Evolutionary conservation across 2,329 filamentous ascomycete species (phyloP).

Genomic region (Chaetomiaceae sp.): DNA sequence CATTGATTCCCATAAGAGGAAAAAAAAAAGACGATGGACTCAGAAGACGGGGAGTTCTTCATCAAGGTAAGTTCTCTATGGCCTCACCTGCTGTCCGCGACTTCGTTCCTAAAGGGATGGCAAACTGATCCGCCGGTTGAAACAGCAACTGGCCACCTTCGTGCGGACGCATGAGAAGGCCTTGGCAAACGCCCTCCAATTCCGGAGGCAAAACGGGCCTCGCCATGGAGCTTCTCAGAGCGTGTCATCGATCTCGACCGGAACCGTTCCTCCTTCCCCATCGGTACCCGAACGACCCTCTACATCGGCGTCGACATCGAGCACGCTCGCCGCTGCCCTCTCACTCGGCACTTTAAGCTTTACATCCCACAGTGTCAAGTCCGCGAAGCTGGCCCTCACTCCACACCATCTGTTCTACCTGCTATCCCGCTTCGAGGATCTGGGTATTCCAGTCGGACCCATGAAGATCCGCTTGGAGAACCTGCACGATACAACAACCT

Average conservation of each 20-base stretch:
- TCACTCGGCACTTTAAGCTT: slow-evolving; percentile 83
- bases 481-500: slow-evolving; percentile 79
- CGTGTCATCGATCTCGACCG: slow-evolving; percentile 50
- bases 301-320: slow-evolving; percentile 64
- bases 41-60: slow-evolving; percentile 85
- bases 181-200: slow-evolving; percentile 88
- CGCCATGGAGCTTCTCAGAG: slow-evolving; percentile 67
- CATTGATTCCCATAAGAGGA: slow-evolving; percentile 35
- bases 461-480: slow-evolving; percentile 97
- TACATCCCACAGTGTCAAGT: slow-evolving; percentile 78
- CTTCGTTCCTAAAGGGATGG: not conserved
- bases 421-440: slow-evolving; percentile 88
- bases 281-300: slow-evolving; percentile 57
- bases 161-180: slow-evolving; percentile 97
- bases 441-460: slow-evolving; percentile 83
- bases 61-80: slow-evolving; percentile 62
- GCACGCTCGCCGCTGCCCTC: slow-evolving; percentile 75
- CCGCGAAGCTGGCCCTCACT: slow-evolving; percentile 85
- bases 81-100: not conserved
- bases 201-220: slow-evolving; percentile 65
- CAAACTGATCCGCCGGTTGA: slow-evolving; percentile 14
- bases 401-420: slow-evolving; percentile 97
- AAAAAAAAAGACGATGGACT: slow-evolving; percentile 59
- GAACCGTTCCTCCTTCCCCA: slow-evolving; percentile 45
- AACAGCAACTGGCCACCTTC: slow-evolving; percentile 87